These are phyloP conservation scores for Triticum timopheevii DNA, from an alignment of 176 grass and related monocot species.

Conservation along the genomic window DNA sequence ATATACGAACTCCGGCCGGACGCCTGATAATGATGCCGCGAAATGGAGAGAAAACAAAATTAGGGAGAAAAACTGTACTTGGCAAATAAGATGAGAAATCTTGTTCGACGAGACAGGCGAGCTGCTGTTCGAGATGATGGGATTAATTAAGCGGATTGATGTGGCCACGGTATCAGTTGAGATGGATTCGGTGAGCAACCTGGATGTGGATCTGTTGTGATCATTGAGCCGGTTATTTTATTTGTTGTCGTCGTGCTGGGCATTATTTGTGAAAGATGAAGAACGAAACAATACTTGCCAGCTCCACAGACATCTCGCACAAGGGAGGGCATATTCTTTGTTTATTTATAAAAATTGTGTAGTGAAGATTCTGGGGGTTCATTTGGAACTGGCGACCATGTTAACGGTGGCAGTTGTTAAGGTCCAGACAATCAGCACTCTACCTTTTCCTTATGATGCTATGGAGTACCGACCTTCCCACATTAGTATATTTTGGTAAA, in stretches of 20 bases:
- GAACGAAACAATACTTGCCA: neutral
- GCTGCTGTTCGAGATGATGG: constrained; percentile 28
- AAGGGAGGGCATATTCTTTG: neutral
- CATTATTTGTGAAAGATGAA: neutral
- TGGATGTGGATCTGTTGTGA: constrained; percentile 33
- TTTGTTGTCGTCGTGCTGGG: constrained; percentile 14
- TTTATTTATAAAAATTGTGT: neutral
- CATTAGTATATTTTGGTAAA: neutral
- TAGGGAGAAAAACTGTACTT: neutral
- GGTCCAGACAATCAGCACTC: neutral
- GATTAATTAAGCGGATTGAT: constrained; percentile 28
- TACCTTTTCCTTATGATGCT: neutral
- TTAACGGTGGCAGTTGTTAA: neutral
- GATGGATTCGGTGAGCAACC: constrained; percentile 38
- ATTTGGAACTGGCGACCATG: constrained; percentile 3
- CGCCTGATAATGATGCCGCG: constrained; percentile 20
- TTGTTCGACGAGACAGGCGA: constrained; percentile 21
- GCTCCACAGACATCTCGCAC: neutral
- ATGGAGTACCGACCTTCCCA: neutral
- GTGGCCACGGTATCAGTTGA: constrained; percentile 33
- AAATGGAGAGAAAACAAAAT: neutral
- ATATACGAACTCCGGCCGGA: neutral
- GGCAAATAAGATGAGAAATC: constrained; percentile 29
- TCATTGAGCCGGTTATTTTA: constrained; percentile 8
- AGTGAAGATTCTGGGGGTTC: neutral